Evolutionary conservation across 305 asterid species (phyloP), one percentile per base, ranked within the genome.

Genomic region (Nicotiana rustica): DNA sequence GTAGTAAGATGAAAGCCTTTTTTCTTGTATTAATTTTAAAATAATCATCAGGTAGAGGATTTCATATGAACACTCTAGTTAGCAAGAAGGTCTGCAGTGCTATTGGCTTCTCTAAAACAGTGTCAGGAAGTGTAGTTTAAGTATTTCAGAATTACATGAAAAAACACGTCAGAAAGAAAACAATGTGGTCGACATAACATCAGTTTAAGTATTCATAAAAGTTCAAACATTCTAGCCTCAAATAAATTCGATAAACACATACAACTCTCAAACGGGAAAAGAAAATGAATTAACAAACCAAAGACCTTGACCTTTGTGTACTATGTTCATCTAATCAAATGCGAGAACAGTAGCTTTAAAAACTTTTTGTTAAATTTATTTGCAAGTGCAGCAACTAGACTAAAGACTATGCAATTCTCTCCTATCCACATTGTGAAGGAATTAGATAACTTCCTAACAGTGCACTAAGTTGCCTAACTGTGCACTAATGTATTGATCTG

Each of bases 281-380:
- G 15, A 19, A 71, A 19, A 1, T 5, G 19, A 47, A 5, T 13
- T 2, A 21, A 71, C 6, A 33, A 47, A 21, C 36, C 13, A 71
- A 13, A 15, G 19, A 47, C 38, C 61, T 31, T 2, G 9, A 47
- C 19, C 18, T 71, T 61, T 47, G 78, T 12, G 12, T 19, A 21
- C 49, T 21, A 33, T 6, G 60, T 44, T 59, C 62, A 21, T 71
- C 61, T 12, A 3, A 71, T 10, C 35, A 18, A 47, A 71, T 47
- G 61, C 47, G 62, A 47, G 21, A 47, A 73, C 41, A 73, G 21
- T 21, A 73, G 18, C 41, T 73, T 73, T 13, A 62, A 73, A 73
- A 21, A 47, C 79, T 21, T 49, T 25, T 73, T 12, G n/a, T 33
- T 13, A 49, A 47, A 13, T 49, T 73, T 73, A 25, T n/a, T 49